A percentile compares a stretch with the other conserved stretches of the same genome.
Evolutionary conservation across 169 alveolate genomes (phyloP).

Genomic region (Theileria parva): DNA sequence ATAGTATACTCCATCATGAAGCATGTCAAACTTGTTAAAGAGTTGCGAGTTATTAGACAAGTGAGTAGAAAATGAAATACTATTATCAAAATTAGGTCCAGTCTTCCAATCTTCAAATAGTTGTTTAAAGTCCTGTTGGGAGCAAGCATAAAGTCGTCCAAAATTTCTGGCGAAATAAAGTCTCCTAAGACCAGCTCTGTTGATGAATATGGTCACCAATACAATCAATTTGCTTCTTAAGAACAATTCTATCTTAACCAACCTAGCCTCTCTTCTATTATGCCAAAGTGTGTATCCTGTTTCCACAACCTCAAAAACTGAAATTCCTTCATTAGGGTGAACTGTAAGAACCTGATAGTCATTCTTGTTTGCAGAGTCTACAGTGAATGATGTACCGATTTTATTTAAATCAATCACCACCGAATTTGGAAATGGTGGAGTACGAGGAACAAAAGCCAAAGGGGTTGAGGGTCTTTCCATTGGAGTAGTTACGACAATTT

Average conservation of each 20-base stretch:
- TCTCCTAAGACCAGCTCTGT: not conserved
- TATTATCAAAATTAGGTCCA: not conserved
- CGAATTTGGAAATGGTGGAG: constrained; percentile 1
- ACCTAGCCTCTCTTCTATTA: not conserved
- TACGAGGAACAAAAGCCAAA: not conserved
- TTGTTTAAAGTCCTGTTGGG: not conserved
- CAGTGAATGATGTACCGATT: not conserved
- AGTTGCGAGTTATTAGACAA: not conserved
- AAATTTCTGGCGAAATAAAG: not conserved
- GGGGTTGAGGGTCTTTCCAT: not conserved
- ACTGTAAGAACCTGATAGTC: not conserved
- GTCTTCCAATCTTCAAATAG: not conserved
- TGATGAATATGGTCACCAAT: not conserved
- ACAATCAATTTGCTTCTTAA: not conserved
- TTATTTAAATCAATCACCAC: not conserved
- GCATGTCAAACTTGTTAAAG: not conserved
- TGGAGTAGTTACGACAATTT: not conserved
- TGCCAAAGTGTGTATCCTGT: constrained; percentile 4
- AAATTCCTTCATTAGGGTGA: not conserved
- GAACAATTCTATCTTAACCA: not conserved
- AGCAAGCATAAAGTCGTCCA: not conserved
- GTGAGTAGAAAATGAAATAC: not conserved
- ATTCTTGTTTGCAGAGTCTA: not conserved
- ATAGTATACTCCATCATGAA: not conserved
- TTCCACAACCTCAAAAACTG: not conserved